Evolutionary conservation across 2,329 filamentous ascomycete species (phyloP).

Genomic region (Arthroderma sp.): DNA sequence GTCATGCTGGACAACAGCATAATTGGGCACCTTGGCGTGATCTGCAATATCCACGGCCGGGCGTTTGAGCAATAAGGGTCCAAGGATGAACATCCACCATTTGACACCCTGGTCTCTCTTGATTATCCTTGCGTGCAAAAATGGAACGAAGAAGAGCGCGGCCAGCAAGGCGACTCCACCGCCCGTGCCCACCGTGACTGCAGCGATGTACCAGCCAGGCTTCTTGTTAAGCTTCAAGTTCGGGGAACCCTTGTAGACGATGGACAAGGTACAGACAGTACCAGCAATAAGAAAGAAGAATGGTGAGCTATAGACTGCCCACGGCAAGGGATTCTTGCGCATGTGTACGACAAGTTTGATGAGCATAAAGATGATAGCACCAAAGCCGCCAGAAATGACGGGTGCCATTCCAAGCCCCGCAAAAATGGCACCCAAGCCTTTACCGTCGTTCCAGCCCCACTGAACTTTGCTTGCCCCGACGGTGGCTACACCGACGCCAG

Average conservation of each 20-base stretch:
- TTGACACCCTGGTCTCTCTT: conserved; percentile 53
- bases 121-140: conserved; percentile 51
- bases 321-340: conserved; percentile 56
- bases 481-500: conserved; percentile 55
- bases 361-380: conserved; percentile 55
- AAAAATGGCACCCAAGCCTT: conserved; percentile 59
- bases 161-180: conserved; percentile 46
- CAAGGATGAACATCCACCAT: conserved; percentile 49
- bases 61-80: conserved; percentile 52
- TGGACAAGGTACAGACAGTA: conserved; percentile 60
- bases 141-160: conserved; percentile 61
- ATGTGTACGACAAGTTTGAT: conserved; percentile 60
- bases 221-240: conserved; percentile 50
- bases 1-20: conserved; percentile 60
- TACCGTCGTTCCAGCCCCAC: conserved; percentile 57
- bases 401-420: conserved; percentile 60
- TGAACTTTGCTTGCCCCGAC: conserved; percentile 49
- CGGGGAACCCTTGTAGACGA: conserved; percentile 71
- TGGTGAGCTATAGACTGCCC: conserved; percentile 60
- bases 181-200: conserved; percentile 53
- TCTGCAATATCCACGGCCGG: conserved; percentile 41
- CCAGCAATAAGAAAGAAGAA: conserved; percentile 66
- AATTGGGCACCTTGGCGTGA: conserved; percentile 53
- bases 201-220: conserved; percentile 52
- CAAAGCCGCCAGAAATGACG: conserved; percentile 51